Base-by-base conservation (phyloP, 345 rosid species). In the Theobroma cacao region DNA sequence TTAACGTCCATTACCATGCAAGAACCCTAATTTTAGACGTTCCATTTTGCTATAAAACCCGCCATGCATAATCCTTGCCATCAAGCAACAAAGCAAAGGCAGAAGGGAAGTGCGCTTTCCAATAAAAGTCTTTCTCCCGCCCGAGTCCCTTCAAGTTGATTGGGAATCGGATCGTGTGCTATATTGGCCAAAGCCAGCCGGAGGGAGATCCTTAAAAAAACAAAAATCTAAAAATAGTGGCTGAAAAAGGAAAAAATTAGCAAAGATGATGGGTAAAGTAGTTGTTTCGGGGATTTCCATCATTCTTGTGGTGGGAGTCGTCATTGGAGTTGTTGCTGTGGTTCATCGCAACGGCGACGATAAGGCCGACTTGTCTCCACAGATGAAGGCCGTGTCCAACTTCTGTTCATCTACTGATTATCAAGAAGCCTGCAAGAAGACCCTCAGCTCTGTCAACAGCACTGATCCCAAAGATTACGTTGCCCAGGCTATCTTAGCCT, bases 401-500 rank as follows among this genome's bases (percentile, higher is more conserved):
- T 78, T 91, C 50, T 91, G 97, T 64, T 72, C 78, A 18, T 40
- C 85, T 11, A 86, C 93, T 3, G 82, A 83, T 11, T 85, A 85
- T 85, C 76, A 86, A 80, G 88, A 85, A 26, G 81, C 80, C 0
- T 93, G 98, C 80, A 77, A 82, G 2, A 85, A 84, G 66, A 83
- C 86, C n/a, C 87, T 94, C 2, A 71, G 81, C 70, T 55, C 79
- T 0, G 87, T 79, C 17, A 81, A 82, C 12, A 82, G 83, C 50
- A 82, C 88, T 0, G 91, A 90, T 31, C 91, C 92, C 5, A 88
- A 86, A 78, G 88, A 89, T 33, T 87, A 80, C 71, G 18, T 76
- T 15, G 17, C 88, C 31, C 82, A 84, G 66, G 88, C 88, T 0
- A 74, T 92, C 62, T 0, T 78, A 31, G 90, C 86, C 47, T 80